Evolutionary conservation across 768 basidiomycete species (phyloP), one percentile per base, ranked within the genome.

Genomic region (Psilocybe cubensis): DNA sequence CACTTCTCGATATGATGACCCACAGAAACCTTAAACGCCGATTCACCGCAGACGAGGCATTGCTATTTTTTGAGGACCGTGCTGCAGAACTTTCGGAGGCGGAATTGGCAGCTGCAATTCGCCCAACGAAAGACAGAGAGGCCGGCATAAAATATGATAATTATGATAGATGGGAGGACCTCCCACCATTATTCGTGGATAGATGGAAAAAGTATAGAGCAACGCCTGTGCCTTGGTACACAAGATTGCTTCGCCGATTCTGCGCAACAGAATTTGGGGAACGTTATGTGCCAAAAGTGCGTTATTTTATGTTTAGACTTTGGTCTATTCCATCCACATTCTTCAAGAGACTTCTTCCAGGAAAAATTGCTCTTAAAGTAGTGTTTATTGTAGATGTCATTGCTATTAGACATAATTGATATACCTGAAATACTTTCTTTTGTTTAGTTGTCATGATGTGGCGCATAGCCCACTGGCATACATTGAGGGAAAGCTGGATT

Each of bases 1-100:
- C 46, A 18, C 46, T 48, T 17, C 18, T 48, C 5, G 46, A 48
- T 28, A 48, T 48, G 46, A 48, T 48, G 46, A 48, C 46, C 10
- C 3, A 11, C 8, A 18, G 46, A 28, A 28, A 48, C 18, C 24
- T 48, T 18, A 14, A 18, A 8, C 46, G 46, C 14, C 46, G 46
- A 29, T 48, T 48, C 20, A 48, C 46, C 5, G 46, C 46, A 4
- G 14, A 11, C 3, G 24, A 48, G 17, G 46, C 46, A 4, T 28
- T 48, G 6, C 27, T 18, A 2, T 48, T 48, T 20, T 29, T 48
- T 48, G 46, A 48, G 31, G 28, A 25, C 11, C 27, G 25, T 6
- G 3, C 31, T 10, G 11, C 28, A 10, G 46, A 28, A 12, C 18
- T 48, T 2, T 18, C 46, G 5, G 46, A 28, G 8, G 17, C 2